Base-by-base conservation (phyloP, 2,329 filamentous ascomycete species). In the Aspergillus brunneoviolaceus region DNA sequence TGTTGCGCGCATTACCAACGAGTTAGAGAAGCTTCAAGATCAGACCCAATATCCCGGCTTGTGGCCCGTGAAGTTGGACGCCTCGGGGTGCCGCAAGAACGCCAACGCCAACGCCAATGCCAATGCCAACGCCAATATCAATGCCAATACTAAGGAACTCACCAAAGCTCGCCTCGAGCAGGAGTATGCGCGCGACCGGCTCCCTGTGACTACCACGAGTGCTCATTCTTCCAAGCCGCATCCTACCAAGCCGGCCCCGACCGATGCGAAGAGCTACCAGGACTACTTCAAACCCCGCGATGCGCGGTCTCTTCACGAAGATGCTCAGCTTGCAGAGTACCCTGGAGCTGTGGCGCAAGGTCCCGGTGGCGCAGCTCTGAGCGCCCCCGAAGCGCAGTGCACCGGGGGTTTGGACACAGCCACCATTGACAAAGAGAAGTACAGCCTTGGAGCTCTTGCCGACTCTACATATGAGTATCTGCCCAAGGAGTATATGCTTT, bases 1-100 rank as follows among this genome's bases (percentile, higher is more conserved):
- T 16, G 83, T 96, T 62, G 90, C 91, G 52, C 88, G 92, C 61
- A 90, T 97, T 68, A 96, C 91, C 19, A 82, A 96, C 70, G 88
- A 88, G 7, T 82, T 97, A 27, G 85, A 92, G 63, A 84, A 88
- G 55, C 86, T 88, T 77, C 91, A 96, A 77, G 85, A 87, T 67
- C 74, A 80, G 4, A 93, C 89, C 0, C 81, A 82, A 3, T 79
- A 96, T 7, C 86, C 89, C 1, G 92, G 93, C 2, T 84, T 96
- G 69, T 96, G 94, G 80, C 92, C 93, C 0, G 84, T 90, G 64
- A 80, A 80, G 45, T 77, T 97, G 12, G 91, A 96, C 76, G 87
- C 89, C 10, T 90, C 88, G 27, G 92, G 92, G 5, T 96, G 92
- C 74, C 88, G 90, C 49, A 76, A 74, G 57, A 19, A 19, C 14